phyloP scores from a whole-genome alignment of 345 rosid species.

The Arabidopsis suecica region DNA sequence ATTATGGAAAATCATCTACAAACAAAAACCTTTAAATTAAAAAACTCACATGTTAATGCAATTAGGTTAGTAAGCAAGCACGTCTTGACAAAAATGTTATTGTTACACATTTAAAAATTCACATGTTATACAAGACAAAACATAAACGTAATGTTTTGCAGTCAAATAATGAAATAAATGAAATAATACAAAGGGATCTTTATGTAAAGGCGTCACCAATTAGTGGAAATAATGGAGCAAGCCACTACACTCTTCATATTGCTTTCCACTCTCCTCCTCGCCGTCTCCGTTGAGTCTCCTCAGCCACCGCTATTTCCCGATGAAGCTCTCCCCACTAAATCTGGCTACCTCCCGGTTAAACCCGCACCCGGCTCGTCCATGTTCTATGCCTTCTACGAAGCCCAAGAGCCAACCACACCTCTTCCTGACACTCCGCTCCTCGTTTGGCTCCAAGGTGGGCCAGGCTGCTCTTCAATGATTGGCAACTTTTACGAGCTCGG shows the following conservation, averaged over 20 bases:
- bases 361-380: slow-evolving; percentile 62
- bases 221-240: slow-evolving; percentile 33
- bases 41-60: no score
- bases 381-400: slow-evolving; percentile 81
- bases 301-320: slow-evolving; percentile 51
- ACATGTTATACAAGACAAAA: slow-evolving; percentile 4
- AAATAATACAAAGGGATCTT: slow-evolving; percentile 30
- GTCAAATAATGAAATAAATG: neutral
- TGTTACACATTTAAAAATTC: no score
- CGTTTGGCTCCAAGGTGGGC: slow-evolving; percentile 93
- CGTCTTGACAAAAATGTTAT: no score
- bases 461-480: slow-evolving; percentile 92
- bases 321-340: slow-evolving; percentile 76
- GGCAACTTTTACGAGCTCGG: slow-evolving; percentile 90
- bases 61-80: no score
- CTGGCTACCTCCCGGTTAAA: slow-evolving; percentile 78
- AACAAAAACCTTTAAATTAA: no score
- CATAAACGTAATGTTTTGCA: neutral
- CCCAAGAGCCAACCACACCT: slow-evolving; percentile 55
- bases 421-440: slow-evolving; percentile 67
- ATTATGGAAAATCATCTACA: no score
- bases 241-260: slow-evolving; percentile 16
- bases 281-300: slow-evolving; percentile 38
- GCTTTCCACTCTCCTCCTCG: slow-evolving; percentile 38
- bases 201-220: slow-evolving; percentile 8